These are phyloP conservation scores for Trichosporon sp. DNA, from an alignment of 1,284 basidiomycete genomes.

Conservation along the genomic window DNA sequence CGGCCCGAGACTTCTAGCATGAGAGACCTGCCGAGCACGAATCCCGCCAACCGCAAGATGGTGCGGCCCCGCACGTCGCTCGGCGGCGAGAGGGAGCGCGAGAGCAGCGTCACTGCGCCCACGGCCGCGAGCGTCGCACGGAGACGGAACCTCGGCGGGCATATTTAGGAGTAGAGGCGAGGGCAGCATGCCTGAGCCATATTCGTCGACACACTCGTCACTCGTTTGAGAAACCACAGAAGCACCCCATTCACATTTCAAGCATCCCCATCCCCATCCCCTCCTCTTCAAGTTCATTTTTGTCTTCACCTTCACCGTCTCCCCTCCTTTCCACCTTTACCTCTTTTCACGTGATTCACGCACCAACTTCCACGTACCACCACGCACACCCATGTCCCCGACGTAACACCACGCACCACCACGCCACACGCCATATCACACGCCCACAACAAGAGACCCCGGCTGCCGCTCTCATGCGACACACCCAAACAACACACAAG, in stretches of 20 bases:
- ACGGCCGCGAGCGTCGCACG: conserved; percentile 22
- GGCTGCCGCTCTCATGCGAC: too few relatives aligned
- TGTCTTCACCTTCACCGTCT: not conserved
- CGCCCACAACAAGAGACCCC: too few relatives aligned
- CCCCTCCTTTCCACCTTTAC: not conserved
- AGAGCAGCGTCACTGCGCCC: conserved; percentile 20
- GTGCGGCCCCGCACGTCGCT: conserved; percentile 2
- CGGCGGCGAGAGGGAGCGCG: not conserved
- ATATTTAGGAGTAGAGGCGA: conserved; percentile 20
- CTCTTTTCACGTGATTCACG: not conserved
- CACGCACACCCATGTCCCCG: too few relatives aligned
- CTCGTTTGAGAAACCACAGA: not conserved
- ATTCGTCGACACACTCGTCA: not conserved
- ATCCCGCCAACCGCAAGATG: not conserved
- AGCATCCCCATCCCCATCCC: too few relatives aligned
- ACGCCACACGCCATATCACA: too few relatives aligned
- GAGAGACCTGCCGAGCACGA: conserved; percentile 9
- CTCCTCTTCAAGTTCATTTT: too few relatives aligned
- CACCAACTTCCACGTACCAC: not conserved
- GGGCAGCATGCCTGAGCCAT: not conserved
- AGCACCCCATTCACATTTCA: too few relatives aligned
- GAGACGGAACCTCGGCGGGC: conserved; percentile 21
- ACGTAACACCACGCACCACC: not conserved
- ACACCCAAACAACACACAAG: not conserved
- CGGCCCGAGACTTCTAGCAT: conserved; percentile 6